Percentiles rank a stretch among this genome's conserved stretches.
phyloP scores from a whole-genome alignment of 805 yeast genomes.

The Candida piceae region DNA sequence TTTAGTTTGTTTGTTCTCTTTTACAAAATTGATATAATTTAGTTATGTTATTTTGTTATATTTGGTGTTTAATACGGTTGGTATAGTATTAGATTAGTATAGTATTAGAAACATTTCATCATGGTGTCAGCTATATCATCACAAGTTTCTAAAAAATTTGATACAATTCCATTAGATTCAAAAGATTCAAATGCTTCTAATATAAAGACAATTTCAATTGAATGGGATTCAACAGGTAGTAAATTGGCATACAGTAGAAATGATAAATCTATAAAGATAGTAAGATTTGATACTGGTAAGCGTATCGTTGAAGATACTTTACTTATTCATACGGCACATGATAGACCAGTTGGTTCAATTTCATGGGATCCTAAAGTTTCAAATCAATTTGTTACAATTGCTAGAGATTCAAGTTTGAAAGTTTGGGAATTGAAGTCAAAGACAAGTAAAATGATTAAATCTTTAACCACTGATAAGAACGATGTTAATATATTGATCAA shows the following conservation, averaged over 20 bases:
- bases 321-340: slow-evolving; percentile 36
- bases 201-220: slow-evolving; percentile 32
- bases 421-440: slow-evolving; percentile 37
- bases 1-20: too few relatives aligned
- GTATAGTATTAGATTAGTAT: too few relatives aligned
- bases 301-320: slow-evolving; percentile 31
- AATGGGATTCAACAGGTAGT: slow-evolving; percentile 39
- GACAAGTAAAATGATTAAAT: slow-evolving; percentile 20
- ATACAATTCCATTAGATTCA: slow-evolving; percentile 11
- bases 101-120: too few relatives aligned
- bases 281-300: slow-evolving; percentile 26
- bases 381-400: slow-evolving; percentile 39
- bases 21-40: too few relatives aligned
- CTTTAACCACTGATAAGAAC: slow-evolving; percentile 3
- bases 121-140: not conserved
- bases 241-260: slow-evolving; percentile 38
- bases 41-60: too few relatives aligned
- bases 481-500: slow-evolving; percentile 20
- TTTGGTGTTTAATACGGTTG: too few relatives aligned
- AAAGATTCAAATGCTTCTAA: slow-evolving; percentile 10
- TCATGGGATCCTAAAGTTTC: slow-evolving; percentile 43
- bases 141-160: slow-evolving; percentile 7
- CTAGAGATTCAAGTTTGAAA: slow-evolving; percentile 37
- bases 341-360: slow-evolving; percentile 35
- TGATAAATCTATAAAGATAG: slow-evolving; percentile 38